Percentiles rank a stretch among this genome's conserved stretches.
phyloP scores from a whole-genome alignment of 2,329 filamentous ascomycete genomes.

The Dendrostoma leiphaemia region DNA sequence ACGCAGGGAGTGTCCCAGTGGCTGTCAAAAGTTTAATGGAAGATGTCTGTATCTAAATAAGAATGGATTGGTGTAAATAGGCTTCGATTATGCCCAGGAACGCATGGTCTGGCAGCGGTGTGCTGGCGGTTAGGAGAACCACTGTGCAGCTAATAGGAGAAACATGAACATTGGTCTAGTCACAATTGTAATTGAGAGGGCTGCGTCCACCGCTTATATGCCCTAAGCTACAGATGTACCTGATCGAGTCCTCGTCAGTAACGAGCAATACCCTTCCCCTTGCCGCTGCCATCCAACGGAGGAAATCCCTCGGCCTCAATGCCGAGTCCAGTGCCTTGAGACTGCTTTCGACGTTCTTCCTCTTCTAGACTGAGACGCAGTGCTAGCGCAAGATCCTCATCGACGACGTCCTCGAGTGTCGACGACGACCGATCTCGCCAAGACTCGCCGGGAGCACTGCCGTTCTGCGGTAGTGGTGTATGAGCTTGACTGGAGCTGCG shows the following conservation, averaged over 20 bases:
- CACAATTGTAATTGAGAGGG: too few relatives aligned
- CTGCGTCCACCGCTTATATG: too few relatives aligned
- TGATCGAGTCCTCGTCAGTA: not conserved
- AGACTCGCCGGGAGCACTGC: slow-evolving; percentile 16
- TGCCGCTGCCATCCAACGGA: slow-evolving; percentile 32
- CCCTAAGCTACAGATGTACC: not conserved
- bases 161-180: too few relatives aligned
- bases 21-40: slow-evolving; percentile 1
- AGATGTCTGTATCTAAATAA: not conserved
- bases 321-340: slow-evolving; percentile 16
- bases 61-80: not conserved
- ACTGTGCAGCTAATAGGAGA: too few relatives aligned
- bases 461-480: slow-evolving; percentile 28
- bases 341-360: slow-evolving; percentile 37
- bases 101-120: too few relatives aligned
- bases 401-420: slow-evolving; percentile 26
- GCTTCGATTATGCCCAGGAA: not conserved
- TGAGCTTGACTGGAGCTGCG: slow-evolving; percentile 31
- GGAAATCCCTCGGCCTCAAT: slow-evolving; percentile 29
- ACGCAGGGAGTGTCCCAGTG: slow-evolving; percentile 3
- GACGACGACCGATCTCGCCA: slow-evolving; percentile 19
- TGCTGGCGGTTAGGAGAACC: too few relatives aligned
- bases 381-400: slow-evolving; percentile 60
- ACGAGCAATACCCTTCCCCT: slow-evolving; percentile 38
- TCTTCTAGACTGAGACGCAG: slow-evolving; percentile 60